A percentile compares a stretch with the other conserved stretches of the same genome.
Evolutionary conservation across 495 filamentous ascomycete species (phyloP).

Genomic region (Penicillium argentinense): DNA sequence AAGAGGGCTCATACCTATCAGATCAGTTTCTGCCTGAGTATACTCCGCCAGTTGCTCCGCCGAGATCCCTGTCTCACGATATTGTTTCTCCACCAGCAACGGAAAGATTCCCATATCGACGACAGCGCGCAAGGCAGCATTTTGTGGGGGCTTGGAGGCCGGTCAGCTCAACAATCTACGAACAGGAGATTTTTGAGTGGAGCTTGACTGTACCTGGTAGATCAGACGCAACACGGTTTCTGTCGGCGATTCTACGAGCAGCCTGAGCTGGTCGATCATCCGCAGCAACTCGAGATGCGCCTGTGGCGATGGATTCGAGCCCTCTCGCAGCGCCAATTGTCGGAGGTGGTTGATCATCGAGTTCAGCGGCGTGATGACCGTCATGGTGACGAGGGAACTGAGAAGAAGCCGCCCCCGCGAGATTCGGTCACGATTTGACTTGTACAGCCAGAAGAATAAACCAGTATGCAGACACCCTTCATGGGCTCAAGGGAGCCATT

Average conservation of each 20-base stretch:
- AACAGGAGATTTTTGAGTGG: neutral
- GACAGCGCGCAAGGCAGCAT: conserved; percentile 37
- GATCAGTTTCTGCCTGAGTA: conserved; percentile 29
- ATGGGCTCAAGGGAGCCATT: neutral
- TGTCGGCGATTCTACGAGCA: conserved; percentile 35
- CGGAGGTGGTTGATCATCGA: conserved; percentile 28
- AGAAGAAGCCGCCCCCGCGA: too few relatives aligned
- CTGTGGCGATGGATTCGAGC: conserved; percentile 18
- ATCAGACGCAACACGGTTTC: conserved; percentile 38
- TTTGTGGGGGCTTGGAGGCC: conserved; percentile 39
- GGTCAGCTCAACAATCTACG: conserved; percentile 1
- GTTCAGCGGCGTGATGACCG: conserved; percentile 17
- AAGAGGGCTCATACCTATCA: conserved; percentile 27
- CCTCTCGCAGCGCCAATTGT: conserved; percentile 22
- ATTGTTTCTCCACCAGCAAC: conserved; percentile 23
- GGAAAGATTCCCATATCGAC: conserved; percentile 36
- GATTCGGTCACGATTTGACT: neutral
- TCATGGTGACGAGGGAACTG: conserved; percentile 14
- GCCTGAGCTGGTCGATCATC: conserved; percentile 30
- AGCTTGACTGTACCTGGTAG: conserved; percentile 32
- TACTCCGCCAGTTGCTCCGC: conserved; percentile 24
- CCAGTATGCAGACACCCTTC: neutral
- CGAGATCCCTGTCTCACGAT: conserved; percentile 23
- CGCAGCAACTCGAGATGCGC: conserved; percentile 32
- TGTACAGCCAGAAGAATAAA: neutral